Conservation (phyloP, 2,329 filamentous ascomycete species). For the Whalleya microplaca region DNA sequence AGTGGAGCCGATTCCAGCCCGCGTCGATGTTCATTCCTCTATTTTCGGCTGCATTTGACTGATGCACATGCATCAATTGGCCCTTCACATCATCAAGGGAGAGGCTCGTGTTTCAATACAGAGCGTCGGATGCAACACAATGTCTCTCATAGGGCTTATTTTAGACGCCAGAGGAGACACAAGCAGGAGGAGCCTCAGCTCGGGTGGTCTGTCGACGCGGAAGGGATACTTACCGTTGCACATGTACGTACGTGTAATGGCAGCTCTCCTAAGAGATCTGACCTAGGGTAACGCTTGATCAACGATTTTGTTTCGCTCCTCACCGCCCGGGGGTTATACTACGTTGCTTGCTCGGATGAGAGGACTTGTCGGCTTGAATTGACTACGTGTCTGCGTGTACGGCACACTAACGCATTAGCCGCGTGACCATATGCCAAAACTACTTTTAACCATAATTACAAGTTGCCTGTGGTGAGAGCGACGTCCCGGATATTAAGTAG, state of each 20-base stretch:
- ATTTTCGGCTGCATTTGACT: background rate
- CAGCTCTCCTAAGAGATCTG: constrained; percentile 5
- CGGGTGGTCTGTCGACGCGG: constrained; percentile 6
- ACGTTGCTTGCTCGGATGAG: constrained; percentile 1
- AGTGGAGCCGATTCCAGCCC: background rate
- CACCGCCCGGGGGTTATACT: constrained; percentile 17
- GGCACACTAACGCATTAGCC: background rate
- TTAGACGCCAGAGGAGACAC: constrained; percentile 9
- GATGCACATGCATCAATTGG: background rate
- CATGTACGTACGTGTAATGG: constrained; percentile 22
- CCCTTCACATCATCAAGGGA: background rate
- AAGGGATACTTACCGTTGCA: constrained; percentile 11
- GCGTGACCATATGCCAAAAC: constrained; percentile 12
- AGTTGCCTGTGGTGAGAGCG: background rate
- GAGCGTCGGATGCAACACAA: constrained; percentile 21
- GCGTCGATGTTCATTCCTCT: background rate
- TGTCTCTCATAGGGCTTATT: constrained; percentile 5
- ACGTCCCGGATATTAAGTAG: background rate
- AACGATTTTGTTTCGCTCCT: background rate
- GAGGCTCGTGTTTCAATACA: background rate
- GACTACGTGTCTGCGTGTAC: background rate
- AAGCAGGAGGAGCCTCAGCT: constrained; percentile 18
- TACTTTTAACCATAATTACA: background rate
- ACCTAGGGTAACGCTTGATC: too few species aligned
- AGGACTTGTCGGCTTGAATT: background rate